Conservation (phyloP, 2,329 filamentous ascomycete species). For the Trichoderma simmonsii region DNA sequence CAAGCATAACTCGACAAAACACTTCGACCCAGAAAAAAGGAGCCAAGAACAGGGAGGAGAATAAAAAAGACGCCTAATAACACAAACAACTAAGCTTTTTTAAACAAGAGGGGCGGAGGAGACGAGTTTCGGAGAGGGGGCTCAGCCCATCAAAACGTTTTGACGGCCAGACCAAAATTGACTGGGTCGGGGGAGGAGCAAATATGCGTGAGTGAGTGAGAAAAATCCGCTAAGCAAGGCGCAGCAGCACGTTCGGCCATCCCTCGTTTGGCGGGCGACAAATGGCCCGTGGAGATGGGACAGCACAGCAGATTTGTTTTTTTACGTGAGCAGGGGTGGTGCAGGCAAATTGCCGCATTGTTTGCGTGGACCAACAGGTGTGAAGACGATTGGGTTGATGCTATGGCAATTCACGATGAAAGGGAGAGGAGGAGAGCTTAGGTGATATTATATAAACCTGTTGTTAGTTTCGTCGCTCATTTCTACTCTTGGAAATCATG, state of each 20-base stretch:
- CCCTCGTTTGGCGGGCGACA: background rate
- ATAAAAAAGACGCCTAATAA: background rate
- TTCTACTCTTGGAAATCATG: background rate
- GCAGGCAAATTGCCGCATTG: background rate
- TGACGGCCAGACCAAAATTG: background rate
- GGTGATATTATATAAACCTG: background rate
- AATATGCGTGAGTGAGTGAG: background rate
- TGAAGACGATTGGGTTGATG: background rate
- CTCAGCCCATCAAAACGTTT: background rate
- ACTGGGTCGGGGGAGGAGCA: background rate
- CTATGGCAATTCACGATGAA: background rate
- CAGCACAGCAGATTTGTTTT: background rate
- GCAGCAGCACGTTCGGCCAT: background rate
- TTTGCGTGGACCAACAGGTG: background rate
- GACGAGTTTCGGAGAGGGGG: background rate
- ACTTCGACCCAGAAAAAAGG: background rate
- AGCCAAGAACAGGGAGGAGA: background rate
- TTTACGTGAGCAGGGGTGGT: background rate
- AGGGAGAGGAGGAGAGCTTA: background rate
- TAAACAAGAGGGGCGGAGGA: background rate
- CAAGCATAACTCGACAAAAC: background rate
- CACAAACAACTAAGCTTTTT: conserved; percentile 13
- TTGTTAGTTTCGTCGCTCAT: background rate
- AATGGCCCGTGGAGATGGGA: background rate
- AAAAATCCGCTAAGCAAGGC: conserved; percentile 8